These are phyloP conservation scores for Priceomyces castillae DNA, from an alignment of 805 yeast species.

Conservation along the genomic window DNA sequence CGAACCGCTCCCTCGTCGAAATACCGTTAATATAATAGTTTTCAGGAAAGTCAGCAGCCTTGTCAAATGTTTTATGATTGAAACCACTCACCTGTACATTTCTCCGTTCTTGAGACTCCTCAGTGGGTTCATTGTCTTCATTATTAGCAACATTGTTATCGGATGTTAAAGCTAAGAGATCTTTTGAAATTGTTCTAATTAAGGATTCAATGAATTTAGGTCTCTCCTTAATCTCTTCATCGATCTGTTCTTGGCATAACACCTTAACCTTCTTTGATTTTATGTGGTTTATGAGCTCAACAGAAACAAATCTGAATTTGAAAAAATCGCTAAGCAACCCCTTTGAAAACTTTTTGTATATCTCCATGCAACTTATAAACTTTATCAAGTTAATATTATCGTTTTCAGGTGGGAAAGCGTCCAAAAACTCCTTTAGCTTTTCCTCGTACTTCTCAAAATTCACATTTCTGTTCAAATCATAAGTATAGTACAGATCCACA, in stretches of 20 bases:
- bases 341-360: constrained; percentile 6
- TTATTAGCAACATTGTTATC: neutral
- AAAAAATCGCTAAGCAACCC: constrained; percentile 10
- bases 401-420: constrained; percentile 4
- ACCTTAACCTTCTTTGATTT: constrained; percentile 2
- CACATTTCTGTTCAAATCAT: constrained; percentile 18
- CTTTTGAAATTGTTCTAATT: constrained; percentile 1
- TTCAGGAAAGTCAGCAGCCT: constrained; percentile 6
- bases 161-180: neutral
- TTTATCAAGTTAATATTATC: constrained; percentile 7
- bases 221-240: constrained; percentile 5
- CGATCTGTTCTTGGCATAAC: constrained; percentile 4
- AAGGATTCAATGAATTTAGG: constrained; percentile 3
- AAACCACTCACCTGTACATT: too few relatives aligned
- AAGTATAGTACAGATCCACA: constrained; percentile 19
- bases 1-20: constrained; percentile 9
- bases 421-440: constrained; percentile 14
- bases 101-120: too few relatives aligned
- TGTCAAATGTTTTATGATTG: constrained; percentile 5
- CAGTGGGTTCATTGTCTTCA: too few relatives aligned
- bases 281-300: constrained; percentile 5
- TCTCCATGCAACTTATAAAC: constrained; percentile 5
- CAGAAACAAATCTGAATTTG: constrained; percentile 13
- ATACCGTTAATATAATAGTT: constrained; percentile 14
- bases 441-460: constrained; percentile 11